Evolutionary conservation across 306 rosid species (phyloP), one percentile per base, ranked within the genome.

Genomic region (Canavalia gladiata): DNA sequence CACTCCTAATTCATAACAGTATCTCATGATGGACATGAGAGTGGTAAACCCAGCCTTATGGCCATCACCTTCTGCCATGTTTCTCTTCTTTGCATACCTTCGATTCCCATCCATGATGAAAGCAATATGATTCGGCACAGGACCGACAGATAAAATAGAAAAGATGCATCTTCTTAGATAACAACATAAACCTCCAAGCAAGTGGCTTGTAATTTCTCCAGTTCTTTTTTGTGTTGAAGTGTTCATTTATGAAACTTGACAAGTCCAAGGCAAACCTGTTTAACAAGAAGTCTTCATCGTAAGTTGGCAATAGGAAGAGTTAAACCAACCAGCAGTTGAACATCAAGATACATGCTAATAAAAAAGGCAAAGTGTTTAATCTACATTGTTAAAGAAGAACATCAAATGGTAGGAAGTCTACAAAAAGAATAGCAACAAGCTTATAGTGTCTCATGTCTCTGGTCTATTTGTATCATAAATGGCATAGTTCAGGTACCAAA

Each of bases 31-130:
- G 41, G 82, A 75, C 77, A 86, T 25, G 34, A 93, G 91, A 80
- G 91, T 74, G 30, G 78, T 51, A 84, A 82, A 91, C 49, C 97
- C 95, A 51, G 92, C 90, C 82, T 70, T 87, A 63, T 90, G 93
- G 55, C 99, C 95, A 62, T 59, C 86, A 74, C 90, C 92, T 66
- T 78, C 88, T 3, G 25, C 82, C 77, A 86, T 29, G 85, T 81
- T 85, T 46, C 73, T 80, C 85, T 82, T 89, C 84, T 83, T 93
- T 8, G 95, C 95, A 72, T 69, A 90, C 87, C 99, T 90, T 74
- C 94, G 81, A 85, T 95, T 95, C 12, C 97, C 99, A 85, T 95
- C 97, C 94, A 95, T 91, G 81, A 95, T 90, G 89, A 95, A 93
- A 71, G 97, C 87, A 66, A 95, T 80, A 87, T 95, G 97, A 60